Percentiles rank a stretch among this genome's conserved stretches.
phyloP scores from a whole-genome alignment of 1,284 basidiomycete genomes.

The Cryptococcus sp. region DNA sequence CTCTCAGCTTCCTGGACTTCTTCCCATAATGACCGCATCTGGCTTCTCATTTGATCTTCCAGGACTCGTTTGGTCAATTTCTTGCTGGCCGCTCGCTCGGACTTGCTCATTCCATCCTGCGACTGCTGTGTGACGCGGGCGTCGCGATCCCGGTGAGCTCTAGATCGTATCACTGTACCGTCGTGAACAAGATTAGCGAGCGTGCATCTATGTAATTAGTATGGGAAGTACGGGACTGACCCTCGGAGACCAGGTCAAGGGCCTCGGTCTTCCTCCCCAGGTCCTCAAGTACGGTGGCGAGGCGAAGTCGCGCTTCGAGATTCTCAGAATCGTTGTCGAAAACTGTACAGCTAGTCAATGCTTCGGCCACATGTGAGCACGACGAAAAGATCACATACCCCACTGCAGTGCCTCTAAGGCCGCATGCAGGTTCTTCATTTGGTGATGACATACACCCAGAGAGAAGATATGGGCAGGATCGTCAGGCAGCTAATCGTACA shows the following conservation, averaged over 20 bases:
- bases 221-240: conserved; percentile 52
- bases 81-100: conserved; percentile 25
- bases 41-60: conserved; percentile 42
- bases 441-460: conserved; percentile 72
- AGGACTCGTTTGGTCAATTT: conserved; percentile 39
- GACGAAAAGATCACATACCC: conserved; percentile 56
- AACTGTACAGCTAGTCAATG: conserved; percentile 57
- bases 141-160: conserved; percentile 32
- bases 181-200: background rate
- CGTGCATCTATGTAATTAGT: background rate
- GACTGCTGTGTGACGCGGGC: background rate
- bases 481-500: conserved; percentile 26
- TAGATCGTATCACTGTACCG: conserved; percentile 24
- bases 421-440: conserved; percentile 69
- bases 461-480: conserved; percentile 46
- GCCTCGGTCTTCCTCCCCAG: conserved; percentile 78
- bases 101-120: conserved; percentile 20
- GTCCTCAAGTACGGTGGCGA: conserved; percentile 83
- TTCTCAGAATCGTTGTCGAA: conserved; percentile 70
- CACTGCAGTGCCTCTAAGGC: conserved; percentile 81
- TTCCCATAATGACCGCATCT: conserved; percentile 50
- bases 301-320: conserved; percentile 79
- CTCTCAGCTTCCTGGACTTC: conserved; percentile 52
- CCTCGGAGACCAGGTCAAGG: conserved; percentile 81
- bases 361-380: conserved; percentile 19